phyloP scores from a whole-genome alignment of 1,284 basidiomycete genomes.

The Cryptococcus jaspeensis region DNA sequence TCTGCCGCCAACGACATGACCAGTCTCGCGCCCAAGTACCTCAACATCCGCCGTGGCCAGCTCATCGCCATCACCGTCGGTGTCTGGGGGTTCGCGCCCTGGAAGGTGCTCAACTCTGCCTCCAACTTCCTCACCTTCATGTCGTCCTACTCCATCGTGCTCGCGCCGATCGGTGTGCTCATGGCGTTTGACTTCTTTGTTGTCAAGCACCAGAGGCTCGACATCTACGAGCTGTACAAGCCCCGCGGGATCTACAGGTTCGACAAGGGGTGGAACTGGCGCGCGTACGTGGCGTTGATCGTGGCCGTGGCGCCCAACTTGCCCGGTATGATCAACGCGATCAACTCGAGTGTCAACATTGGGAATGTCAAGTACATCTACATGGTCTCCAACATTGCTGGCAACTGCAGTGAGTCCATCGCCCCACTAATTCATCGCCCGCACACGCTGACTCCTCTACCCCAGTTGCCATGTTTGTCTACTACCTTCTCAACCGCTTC shows the following conservation, averaged over 20 bases:
- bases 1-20: constrained; percentile 76
- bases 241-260: constrained; percentile 42
- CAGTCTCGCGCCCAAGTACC: constrained; percentile 57
- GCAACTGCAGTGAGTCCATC: constrained; percentile 24
- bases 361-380: constrained; percentile 58
- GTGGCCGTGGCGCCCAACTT: constrained; percentile 76
- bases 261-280: constrained; percentile 64
- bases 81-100: constrained; percentile 57
- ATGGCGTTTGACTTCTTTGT: constrained; percentile 41
- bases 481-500: constrained; percentile 60
- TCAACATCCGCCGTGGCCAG: constrained; percentile 74
- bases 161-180: constrained; percentile 41
- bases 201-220: constrained; percentile 30
- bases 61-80: constrained; percentile 69
- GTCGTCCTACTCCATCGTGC: constrained; percentile 44
- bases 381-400: constrained; percentile 49
- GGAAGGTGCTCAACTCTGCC: constrained; percentile 43
- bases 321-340: constrained; percentile 55
- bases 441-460: constrained; percentile 39
- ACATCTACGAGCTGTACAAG: constrained; percentile 42
- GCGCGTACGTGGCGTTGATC: constrained; percentile 55
- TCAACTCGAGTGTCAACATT: constrained; percentile 55
- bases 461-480: constrained; percentile 66
- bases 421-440: background rate
- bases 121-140: constrained; percentile 42